Evolutionary conservation across 805 yeast genomes (phyloP).

Genomic region (Candida mattraensis): DNA sequence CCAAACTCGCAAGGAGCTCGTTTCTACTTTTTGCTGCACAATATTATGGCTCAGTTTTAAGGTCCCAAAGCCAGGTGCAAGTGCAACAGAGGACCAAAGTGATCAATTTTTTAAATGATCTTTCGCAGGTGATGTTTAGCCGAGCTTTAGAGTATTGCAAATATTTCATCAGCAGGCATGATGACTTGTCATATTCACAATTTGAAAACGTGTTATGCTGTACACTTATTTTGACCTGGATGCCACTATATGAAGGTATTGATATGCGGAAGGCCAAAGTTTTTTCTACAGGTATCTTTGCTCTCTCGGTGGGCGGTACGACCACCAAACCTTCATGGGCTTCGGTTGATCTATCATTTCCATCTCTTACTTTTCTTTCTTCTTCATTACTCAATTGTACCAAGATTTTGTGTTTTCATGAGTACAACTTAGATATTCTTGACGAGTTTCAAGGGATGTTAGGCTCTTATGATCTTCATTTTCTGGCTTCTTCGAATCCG

Average conservation of each 20-base stretch:
- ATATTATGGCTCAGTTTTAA: constrained; percentile 8
- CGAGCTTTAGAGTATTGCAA: constrained; percentile 10
- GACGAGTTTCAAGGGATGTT: constrained; percentile 15
- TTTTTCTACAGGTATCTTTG: constrained; percentile 21
- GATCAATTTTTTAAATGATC: constrained; percentile 1
- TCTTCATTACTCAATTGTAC: constrained; percentile 17
- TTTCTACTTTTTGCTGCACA: constrained; percentile 9
- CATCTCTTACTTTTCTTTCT: constrained; percentile 12
- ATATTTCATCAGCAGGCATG: constrained; percentile 8
- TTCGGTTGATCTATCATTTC: constrained; percentile 3
- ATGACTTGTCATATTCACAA: constrained; percentile 11
- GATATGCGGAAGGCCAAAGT: constrained; percentile 10
- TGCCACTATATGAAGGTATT: constrained; percentile 13
- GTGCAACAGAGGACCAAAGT: constrained; percentile 3
- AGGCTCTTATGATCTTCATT: constrained; percentile 4
- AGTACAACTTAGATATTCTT: constrained; percentile 18
- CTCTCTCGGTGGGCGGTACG: constrained; percentile 17
- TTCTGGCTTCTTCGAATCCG: background rate
- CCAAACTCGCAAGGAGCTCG: constrained; percentile 8
- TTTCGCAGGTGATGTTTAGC: constrained; percentile 7
- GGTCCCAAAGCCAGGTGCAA: constrained; percentile 4
- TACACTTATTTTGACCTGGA: constrained; percentile 13
- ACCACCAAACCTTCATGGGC: constrained; percentile 2
- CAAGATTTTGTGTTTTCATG: constrained; percentile 18
- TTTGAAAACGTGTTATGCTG: constrained; percentile 15